Percentiles rank a stretch among this genome's conserved stretches.
Conservation (phyloP, 768 basidiomycete genomes). For the Ramaria sp. region DNA sequence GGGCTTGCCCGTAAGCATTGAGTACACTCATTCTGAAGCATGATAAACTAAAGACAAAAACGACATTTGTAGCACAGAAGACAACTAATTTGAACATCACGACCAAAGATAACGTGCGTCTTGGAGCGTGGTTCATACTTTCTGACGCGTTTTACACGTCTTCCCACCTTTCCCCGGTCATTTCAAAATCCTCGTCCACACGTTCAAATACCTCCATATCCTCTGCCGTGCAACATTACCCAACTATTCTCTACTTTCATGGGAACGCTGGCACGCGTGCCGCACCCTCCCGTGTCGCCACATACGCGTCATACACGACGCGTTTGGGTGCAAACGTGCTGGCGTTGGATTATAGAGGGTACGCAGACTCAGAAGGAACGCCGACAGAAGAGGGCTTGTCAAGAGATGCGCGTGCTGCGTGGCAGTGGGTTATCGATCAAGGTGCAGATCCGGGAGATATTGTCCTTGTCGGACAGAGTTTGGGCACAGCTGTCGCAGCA, state of each 20-base stretch:
- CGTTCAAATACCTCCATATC: conserved; percentile 33
- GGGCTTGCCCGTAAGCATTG: conserved; percentile 66
- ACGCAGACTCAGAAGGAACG: conserved; percentile 71
- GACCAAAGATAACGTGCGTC: conserved; percentile 64
- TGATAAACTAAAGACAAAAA: neutral
- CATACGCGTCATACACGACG: conserved; percentile 56
- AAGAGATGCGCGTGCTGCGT: conserved; percentile 66
- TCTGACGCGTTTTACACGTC: conserved; percentile 54
- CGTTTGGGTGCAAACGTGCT: conserved; percentile 67
- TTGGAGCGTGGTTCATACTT: conserved; percentile 84
- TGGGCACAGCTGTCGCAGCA: conserved; percentile 73
- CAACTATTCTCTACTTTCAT: conserved; percentile 87
- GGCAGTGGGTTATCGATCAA: conserved; percentile 59
- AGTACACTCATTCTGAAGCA: neutral
- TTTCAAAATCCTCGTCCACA: conserved; percentile 22
- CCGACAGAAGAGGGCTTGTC: conserved; percentile 71
- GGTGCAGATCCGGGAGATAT: conserved; percentile 52
- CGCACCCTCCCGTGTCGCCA: conserved; percentile 48
- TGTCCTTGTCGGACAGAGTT: conserved; percentile 74
- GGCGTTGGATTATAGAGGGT: conserved; percentile 87
- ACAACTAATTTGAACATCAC: conserved; percentile 58
- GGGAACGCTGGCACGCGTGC: conserved; percentile 84
- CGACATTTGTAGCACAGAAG: conserved; percentile 49
- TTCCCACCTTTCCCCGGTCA: conserved; percentile 23
- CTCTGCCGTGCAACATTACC: conserved; percentile 43